Conservation (phyloP, 768 basidiomycete species). For the Xerocomellus dryophilus region DNA sequence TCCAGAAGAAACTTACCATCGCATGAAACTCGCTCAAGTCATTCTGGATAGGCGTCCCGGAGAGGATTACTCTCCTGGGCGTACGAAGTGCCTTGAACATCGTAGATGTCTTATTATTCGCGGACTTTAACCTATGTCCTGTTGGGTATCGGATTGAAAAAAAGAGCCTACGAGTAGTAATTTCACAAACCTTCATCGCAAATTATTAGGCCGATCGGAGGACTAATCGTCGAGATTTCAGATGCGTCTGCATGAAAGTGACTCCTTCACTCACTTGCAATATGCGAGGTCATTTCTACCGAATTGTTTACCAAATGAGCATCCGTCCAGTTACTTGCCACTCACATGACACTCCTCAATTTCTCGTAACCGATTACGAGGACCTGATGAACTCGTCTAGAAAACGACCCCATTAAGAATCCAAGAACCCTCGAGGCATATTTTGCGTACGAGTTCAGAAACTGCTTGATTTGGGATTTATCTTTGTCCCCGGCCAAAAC, state of each 20-base stretch:
- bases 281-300: slow-evolving; percentile 53
- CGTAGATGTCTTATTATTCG: slow-evolving; percentile 83
- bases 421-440: background rate
- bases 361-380: slow-evolving; percentile 95
- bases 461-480: slow-evolving; percentile 59
- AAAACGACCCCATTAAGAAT: background rate
- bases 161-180: background rate
- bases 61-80: slow-evolving; percentile 78
- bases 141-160: background rate
- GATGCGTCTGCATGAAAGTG: background rate
- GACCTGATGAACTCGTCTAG: slow-evolving; percentile 74
- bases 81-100: slow-evolving; percentile 82
- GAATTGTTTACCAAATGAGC: slow-evolving; percentile 1
- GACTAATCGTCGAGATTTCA: slow-evolving; percentile 42
- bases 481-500: slow-evolving; percentile 61
- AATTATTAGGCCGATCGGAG: slow-evolving; percentile 88
- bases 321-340: background rate
- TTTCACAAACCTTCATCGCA: slow-evolving; percentile 81
- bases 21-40: slow-evolving; percentile 93
- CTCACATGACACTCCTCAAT: slow-evolving; percentile 77
- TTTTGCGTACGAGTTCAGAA: slow-evolving; percentile 63
- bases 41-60: slow-evolving; percentile 97
- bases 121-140: slow-evolving; percentile 92
- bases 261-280: slow-evolving; percentile 52
- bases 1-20: slow-evolving; percentile 60